A percentile compares a stretch with the other conserved stretches of the same genome.
These are phyloP conservation scores for Chytriomyces sp. DNA, from an alignment of 192 early-diverging fungal genomes.

Conservation along the genomic window DNA sequence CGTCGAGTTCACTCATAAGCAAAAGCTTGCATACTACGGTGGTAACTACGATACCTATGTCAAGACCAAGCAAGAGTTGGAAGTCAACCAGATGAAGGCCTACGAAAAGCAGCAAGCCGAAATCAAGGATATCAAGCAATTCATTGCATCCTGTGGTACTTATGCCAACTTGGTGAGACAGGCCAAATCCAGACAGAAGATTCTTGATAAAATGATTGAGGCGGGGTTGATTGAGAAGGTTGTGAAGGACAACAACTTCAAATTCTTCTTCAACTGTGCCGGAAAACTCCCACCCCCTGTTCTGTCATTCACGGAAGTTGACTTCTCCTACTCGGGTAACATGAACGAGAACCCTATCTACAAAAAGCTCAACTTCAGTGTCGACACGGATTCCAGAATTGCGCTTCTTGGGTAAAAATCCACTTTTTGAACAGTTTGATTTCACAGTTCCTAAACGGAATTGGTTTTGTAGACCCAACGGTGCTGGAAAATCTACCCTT, in stretches of 20 bases:
- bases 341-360: conserved; percentile 83
- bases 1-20: conserved; percentile 89
- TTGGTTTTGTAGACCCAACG: conserved; percentile 59
- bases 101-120: conserved; percentile 99
- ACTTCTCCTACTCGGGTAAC: conserved; percentile 89
- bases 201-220: conserved; percentile 99
- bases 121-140: conserved; percentile 98
- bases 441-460: background rate
- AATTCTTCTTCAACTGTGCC: conserved; percentile 86
- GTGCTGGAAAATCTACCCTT: conserved; percentile 94
- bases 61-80: conserved; percentile 92
- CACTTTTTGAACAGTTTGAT: background rate
- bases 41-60: conserved; percentile 98
- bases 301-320: conserved; percentile 88
- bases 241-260: conserved; percentile 72
- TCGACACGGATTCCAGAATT: conserved; percentile 98
- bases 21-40: conserved; percentile 89
- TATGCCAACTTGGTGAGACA: conserved; percentile 98
- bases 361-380: conserved; percentile 86
- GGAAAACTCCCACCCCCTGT: conserved; percentile 96
- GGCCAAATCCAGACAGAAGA: conserved; percentile 99
- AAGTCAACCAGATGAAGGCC: conserved; percentile 99
- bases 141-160: conserved; percentile 98
- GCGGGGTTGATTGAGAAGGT: conserved; percentile 97
- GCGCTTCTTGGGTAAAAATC: conserved; percentile 81